These are phyloP conservation scores for Knoxdaviesia proteae DNA, from an alignment of 2,329 filamentous ascomycete genomes.

Conservation along the genomic window DNA sequence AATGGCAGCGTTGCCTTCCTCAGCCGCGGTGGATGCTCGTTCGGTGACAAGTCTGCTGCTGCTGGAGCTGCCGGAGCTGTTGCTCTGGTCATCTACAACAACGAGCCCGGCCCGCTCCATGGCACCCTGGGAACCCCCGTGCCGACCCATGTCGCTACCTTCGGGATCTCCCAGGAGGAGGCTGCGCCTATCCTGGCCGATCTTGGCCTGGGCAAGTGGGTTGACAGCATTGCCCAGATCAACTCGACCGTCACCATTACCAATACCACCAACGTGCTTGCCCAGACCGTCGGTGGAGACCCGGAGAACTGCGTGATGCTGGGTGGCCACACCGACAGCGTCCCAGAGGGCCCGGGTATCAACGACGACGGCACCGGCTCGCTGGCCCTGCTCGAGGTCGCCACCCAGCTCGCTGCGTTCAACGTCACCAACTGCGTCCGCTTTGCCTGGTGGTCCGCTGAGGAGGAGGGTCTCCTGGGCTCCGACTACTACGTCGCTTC, in stretches of 20 bases:
- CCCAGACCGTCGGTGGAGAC: slow-evolving; percentile 38
- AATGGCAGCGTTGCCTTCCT: slow-evolving; percentile 50
- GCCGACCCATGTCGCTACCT: slow-evolving; percentile 42
- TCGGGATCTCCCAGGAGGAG: slow-evolving; percentile 40
- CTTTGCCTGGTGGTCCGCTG: slow-evolving; percentile 47
- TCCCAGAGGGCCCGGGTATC: slow-evolving; percentile 46
- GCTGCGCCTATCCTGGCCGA: slow-evolving; percentile 33
- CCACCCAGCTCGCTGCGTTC: slow-evolving; percentile 34
- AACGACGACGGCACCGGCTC: slow-evolving; percentile 60
- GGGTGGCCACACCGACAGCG: slow-evolving; percentile 42
- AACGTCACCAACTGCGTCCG: slow-evolving; percentile 43
- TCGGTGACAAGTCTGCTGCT: slow-evolving; percentile 47
- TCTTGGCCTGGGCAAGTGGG: slow-evolving; percentile 25
- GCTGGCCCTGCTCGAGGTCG: slow-evolving; percentile 39
- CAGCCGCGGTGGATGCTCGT: slow-evolving; percentile 47
- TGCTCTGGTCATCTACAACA: slow-evolving; percentile 58
- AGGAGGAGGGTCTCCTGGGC: slow-evolving; percentile 44
- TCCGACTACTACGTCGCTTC: slow-evolving; percentile 39
- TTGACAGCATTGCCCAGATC: slow-evolving; percentile 37
- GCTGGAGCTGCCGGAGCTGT: slow-evolving; percentile 50
- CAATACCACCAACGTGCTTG: slow-evolving; percentile 37
- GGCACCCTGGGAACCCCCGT: slow-evolving; percentile 48
- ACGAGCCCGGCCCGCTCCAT: slow-evolving; percentile 35
- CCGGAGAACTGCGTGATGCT: slow-evolving; percentile 43
- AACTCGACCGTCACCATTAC: slow-evolving; percentile 33